These are phyloP conservation scores for Phytophthora pini DNA, from an alignment of 352 stramenopile genomes.

Conservation along the genomic window DNA sequence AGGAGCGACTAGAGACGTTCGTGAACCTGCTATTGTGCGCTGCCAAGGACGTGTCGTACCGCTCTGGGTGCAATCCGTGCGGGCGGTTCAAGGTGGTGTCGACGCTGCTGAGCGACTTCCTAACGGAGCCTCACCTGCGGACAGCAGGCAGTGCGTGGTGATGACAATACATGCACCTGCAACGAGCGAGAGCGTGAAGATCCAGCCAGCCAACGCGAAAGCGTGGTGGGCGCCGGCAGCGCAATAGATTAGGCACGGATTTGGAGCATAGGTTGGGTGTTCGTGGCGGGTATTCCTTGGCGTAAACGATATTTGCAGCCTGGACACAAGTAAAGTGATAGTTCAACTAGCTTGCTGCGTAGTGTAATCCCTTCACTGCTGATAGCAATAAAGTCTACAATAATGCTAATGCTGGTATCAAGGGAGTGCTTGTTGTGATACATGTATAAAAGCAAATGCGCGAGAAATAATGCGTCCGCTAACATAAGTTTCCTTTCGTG, in stretches of 20 bases:
- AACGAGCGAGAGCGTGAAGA: constrained; percentile 3
- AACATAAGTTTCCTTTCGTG: too few relatives aligned
- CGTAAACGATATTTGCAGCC: constrained; percentile 26
- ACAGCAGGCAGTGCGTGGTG: constrained; percentile 8
- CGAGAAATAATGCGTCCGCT: too few relatives aligned
- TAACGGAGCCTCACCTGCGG: constrained; percentile 41
- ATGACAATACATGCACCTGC: background rate
- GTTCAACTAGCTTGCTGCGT: background rate
- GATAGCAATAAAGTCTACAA: too few relatives aligned
- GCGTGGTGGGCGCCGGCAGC: constrained; percentile 1
- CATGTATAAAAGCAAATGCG: too few relatives aligned
- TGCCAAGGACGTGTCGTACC: constrained; percentile 63
- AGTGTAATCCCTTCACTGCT: too few relatives aligned
- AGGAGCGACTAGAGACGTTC: constrained; percentile 49
- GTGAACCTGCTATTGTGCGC: constrained; percentile 50
- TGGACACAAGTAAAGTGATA: constrained; percentile 5
- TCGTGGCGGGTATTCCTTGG: constrained; percentile 6
- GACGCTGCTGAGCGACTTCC: constrained; percentile 60
- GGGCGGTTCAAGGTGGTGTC: constrained; percentile 55
- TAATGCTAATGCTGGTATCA: too few relatives aligned
- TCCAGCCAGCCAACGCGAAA: constrained; percentile 8
- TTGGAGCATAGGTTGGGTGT: constrained; percentile 15
- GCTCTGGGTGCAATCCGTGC: constrained; percentile 46
- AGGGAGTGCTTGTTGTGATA: too few relatives aligned
- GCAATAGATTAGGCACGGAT: constrained; percentile 17